Base-by-base conservation (phyloP, 768 basidiomycete species). In the Pisolithus orientalis region DNA sequence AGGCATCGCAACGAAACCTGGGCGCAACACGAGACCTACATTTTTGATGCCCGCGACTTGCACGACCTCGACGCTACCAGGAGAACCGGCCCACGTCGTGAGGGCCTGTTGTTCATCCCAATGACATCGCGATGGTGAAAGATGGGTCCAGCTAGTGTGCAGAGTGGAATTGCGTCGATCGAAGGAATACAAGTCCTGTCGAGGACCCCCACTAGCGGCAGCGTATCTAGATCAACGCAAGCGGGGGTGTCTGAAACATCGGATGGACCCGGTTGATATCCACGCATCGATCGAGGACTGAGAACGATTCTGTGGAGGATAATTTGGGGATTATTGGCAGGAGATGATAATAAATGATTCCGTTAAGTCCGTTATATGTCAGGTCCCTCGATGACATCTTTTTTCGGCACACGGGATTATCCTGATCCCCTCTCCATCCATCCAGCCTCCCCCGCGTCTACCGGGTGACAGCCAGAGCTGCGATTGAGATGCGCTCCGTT, bases 341-440 rank as follows among this genome's bases (percentile, higher is more conserved):
- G 34, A 45, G 48, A 52, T 45, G 47, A 53, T 42, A 49, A 40
- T 46, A 34, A 44, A 40, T 46, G 39, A 44, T 43, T 39, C 57
- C 57, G 57, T 52, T 57, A 57, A 57, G 50, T 56, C 57, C 57
- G 57, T 56, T 49, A 52, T 39, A 50, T 52, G 57, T 57, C 57
- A 57, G 54, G 51, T 57, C 49, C 57, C 57, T 55, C 55, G 54
- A 50, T 55, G 57, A 48, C 57, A 48, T 57, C 57, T 57, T 57
- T 57, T 57, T 56, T 52, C 54, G 54, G 56, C 43, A 49, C 45
- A 53, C 53, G 55, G 48, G 51, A 49, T 50, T 48, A 51, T 55
- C 56, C 50, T 46, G 38, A 50, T 48, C 44, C 45, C 43, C 47
- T 47, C 31, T 40, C 37, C 44, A 47, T 48, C 32, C 53, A 21